Evolutionary conservation across 2,329 filamentous ascomycete species (phyloP), one percentile per base, ranked within the genome.

Genomic region (Fusarium hainanense): DNA sequence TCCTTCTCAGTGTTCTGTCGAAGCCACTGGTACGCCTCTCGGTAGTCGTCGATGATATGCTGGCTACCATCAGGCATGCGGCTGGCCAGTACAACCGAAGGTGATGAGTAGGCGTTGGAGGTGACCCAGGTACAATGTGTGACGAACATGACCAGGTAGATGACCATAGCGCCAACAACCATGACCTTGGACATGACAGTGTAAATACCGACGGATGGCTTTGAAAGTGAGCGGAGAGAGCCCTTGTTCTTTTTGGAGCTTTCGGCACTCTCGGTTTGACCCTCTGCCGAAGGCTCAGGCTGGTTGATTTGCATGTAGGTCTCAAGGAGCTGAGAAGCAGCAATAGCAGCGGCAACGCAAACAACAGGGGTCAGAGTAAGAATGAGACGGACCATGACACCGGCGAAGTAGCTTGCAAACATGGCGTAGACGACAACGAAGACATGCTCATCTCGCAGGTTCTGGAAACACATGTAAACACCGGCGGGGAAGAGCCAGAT

Each of bases 341-440:
- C 93, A 76, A 99, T 89, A 46, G 95, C 96, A 57, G 95, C 93
- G 43, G 96, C 92, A 72, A 98, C 93, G 80, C 96, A 99, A 52
- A 99, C 96, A 71, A 99, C 91, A 3, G 96, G 96, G 3, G 96
- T 99, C 73, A 99, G 84, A 1, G 96, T 99, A 68, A 99, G 88
- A 96, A 99, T 99, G 76, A 99, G 85, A 83, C 96, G 94, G 66
- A 99, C 96, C 96, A 99, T 99, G 82, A 99, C 97, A 79, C 96
- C 96, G 25, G 97, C 93, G 77, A 99, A 99, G 85, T 99, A 99
- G 82, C 93, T 98, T 71, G 93, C 93, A 70, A 98, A 91, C 47
- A 99, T 89, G n/a, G 94, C 90, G 79, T 99, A 99, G 73, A 98
- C 97, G 76, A 99, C 92, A 74, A 99, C 89, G 78, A 99, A 99